A percentile compares a stretch with the other conserved stretches of the same genome.
Conservation (phyloP, 2,329 filamentous ascomycete genomes). For the Colletotrichum tropicicola region DNA sequence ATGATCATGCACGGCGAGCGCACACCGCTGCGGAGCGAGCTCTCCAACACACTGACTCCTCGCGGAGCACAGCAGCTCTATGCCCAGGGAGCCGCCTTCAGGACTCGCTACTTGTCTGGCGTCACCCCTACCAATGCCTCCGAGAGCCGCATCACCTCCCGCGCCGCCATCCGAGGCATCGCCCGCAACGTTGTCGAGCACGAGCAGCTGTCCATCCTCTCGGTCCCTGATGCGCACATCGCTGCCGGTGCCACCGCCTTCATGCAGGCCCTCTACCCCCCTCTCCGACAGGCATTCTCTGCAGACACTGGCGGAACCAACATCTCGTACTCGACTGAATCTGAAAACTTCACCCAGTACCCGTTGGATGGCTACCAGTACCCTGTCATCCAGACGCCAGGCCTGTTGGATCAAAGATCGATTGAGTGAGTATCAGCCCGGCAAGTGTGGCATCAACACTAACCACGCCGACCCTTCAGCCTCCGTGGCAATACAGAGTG, state of each 20-base stretch:
- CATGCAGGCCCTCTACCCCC: slow-evolving; percentile 86
- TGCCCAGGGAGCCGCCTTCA: slow-evolving; percentile 57
- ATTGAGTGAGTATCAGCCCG: slow-evolving; percentile 50
- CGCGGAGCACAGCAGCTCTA: slow-evolving; percentile 62
- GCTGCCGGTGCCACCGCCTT: slow-evolving; percentile 79
- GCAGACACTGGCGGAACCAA: slow-evolving; percentile 45
- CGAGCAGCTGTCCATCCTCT: slow-evolving; percentile 51
- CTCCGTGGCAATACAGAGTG: slow-evolving; percentile 51
- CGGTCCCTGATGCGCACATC: slow-evolving; percentile 56
- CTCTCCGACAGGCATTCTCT: slow-evolving; percentile 54
- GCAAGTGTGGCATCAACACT: neutral
- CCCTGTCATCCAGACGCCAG: slow-evolving; percentile 69
- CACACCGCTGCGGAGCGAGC: slow-evolving; percentile 48
- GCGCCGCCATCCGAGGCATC: slow-evolving; percentile 53
- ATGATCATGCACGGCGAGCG: slow-evolving; percentile 64
- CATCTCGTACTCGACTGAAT: slow-evolving; percentile 37
- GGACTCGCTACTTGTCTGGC: slow-evolving; percentile 55
- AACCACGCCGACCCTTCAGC: slow-evolving; percentile 32
- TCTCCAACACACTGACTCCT: slow-evolving; percentile 54
- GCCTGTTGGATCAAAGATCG: slow-evolving; percentile 52
- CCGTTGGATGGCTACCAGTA: slow-evolving; percentile 86
- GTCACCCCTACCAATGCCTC: slow-evolving; percentile 34
- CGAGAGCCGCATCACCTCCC: slow-evolving; percentile 37
- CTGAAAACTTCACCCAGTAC: slow-evolving; percentile 67
- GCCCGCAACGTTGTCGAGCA: slow-evolving; percentile 56